Evolutionary conservation across 2,329 filamentous ascomycete species (phyloP), one percentile per base, ranked within the genome.

Genomic region (Fusarium scirpi): DNA sequence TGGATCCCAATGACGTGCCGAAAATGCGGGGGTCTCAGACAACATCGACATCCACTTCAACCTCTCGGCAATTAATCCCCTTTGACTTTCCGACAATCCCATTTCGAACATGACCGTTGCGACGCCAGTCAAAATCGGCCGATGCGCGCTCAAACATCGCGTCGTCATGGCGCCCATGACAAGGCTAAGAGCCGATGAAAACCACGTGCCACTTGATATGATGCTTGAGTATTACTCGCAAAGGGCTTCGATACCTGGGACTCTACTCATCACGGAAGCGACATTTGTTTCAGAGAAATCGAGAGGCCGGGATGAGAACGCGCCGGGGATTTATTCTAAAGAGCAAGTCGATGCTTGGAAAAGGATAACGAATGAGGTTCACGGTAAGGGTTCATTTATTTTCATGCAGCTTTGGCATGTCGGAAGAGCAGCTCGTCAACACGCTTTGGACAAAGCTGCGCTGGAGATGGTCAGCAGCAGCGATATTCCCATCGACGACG

Each of bases 381-480:
- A 69, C 11, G 40, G 18, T 1, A 47, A 66, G 22, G 58, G 55
- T 4, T 71, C 64, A 0, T 59, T 43, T 3, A 58, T 69, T 18
- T 71, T 41, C 5, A 53, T 61, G 30, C 68, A 71, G n/a, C 51
- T 71, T 8, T 71, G 61, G 65, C 58, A 52, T 4, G 65, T 58
- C 1, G 61, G 68, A 0, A 52, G 69, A 20, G 61, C 68, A 25
- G 68, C 57, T 8, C 41, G 55, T 2, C 46, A 61, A 7, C 16
- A 52, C 1, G 68, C 46, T 3, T 11, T 58, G 6, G 51, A 63
- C 2, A 58, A 32, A 9, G 60, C 29, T 11, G 67, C 46, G 2
- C 8, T 59, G 11, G 44, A 48, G 16, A 67, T 62, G 46, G 57
- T 65, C 16, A 71, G 67, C 25, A 69, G 67, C 1, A 69, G 65